Conservation (phyloP, 1,284 basidiomycete species). For the Fomitopsis pinicola region DNA sequence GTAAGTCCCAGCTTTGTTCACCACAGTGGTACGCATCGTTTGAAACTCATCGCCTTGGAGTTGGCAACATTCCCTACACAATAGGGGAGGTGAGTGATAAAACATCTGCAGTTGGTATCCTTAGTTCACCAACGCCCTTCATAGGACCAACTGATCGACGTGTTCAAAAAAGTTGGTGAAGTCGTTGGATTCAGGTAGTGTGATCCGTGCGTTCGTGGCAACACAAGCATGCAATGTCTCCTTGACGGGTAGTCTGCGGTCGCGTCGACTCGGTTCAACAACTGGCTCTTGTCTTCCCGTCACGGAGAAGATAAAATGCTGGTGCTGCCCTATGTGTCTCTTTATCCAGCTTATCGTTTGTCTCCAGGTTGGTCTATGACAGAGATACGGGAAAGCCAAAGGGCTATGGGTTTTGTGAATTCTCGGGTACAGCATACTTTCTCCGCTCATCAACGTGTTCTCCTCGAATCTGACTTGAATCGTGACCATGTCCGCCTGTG, state of each 20-base stretch:
- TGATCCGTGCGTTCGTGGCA: background rate
- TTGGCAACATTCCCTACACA: slow-evolving; percentile 84
- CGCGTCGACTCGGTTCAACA: background rate
- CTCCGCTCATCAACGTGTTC: background rate
- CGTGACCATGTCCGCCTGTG: background rate
- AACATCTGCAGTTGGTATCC: background rate
- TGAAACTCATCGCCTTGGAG: slow-evolving; percentile 30
- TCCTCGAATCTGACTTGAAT: slow-evolving; percentile 4
- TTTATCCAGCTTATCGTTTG: background rate
- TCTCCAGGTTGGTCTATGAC: slow-evolving; percentile 86
- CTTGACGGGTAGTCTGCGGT: background rate
- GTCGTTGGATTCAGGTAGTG: slow-evolving; percentile 81
- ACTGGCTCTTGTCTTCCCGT: background rate
- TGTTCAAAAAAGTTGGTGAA: slow-evolving; percentile 83
- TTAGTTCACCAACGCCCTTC: background rate
- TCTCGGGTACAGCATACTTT: slow-evolving; percentile 69
- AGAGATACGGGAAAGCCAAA: slow-evolving; percentile 93
- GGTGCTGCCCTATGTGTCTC: background rate
- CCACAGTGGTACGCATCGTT: background rate
- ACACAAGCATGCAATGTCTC: background rate
- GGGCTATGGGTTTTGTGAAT: slow-evolving; percentile 98
- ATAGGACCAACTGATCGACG: slow-evolving; percentile 76
- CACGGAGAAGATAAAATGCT: background rate
- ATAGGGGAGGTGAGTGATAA: slow-evolving; percentile 62
- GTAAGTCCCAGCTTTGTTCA: slow-evolving; percentile 24